Percentiles rank a stretch among this genome's conserved stretches.
These are phyloP conservation scores for Graphilbum ipis-grandicollis DNA, from an alignment of 2,329 filamentous ascomycete species.

Conservation along the genomic window DNA sequence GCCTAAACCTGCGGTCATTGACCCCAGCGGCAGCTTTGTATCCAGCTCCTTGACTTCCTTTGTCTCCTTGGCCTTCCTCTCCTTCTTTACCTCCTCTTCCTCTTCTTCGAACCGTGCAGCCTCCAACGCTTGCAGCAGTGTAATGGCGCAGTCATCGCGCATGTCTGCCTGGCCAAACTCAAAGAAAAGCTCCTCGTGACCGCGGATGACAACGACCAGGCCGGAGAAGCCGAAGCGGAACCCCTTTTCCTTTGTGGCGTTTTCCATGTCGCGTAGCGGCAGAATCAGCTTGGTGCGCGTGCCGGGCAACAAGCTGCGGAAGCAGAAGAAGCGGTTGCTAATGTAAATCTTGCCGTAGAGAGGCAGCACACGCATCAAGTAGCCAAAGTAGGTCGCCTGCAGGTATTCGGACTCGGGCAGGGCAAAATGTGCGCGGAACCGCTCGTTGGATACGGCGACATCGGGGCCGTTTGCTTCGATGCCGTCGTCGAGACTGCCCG, in stretches of 20 bases:
- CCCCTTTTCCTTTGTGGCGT: slow-evolving; percentile 84
- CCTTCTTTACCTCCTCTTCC: slow-evolving; percentile 52
- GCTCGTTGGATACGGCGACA: slow-evolving; percentile 39
- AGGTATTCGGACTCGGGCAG: slow-evolving; percentile 71
- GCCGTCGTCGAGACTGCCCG: too few relatives aligned
- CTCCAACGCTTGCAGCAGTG: slow-evolving; percentile 60
- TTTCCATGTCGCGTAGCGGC: slow-evolving; percentile 81
- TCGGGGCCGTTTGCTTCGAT: too few relatives aligned
- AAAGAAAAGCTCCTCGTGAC: slow-evolving; percentile 92
- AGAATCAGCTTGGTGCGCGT: slow-evolving; percentile 86
- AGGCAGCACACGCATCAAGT: slow-evolving; percentile 74
- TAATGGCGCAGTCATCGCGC: slow-evolving; percentile 79
- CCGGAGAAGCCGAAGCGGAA: slow-evolving; percentile 86
- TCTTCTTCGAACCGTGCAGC: slow-evolving; percentile 49
- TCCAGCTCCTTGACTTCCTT: too few relatives aligned
- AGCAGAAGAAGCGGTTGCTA: slow-evolving; percentile 75
- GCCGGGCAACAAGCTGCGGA: slow-evolving; percentile 75
- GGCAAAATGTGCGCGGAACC: slow-evolving; percentile 81
- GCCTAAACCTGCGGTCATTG: too few relatives aligned
- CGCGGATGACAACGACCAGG: slow-evolving; percentile 79
- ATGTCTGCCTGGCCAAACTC: slow-evolving; percentile 66
- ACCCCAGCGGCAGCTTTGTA: too few relatives aligned
- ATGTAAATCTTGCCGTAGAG: slow-evolving; percentile 96
- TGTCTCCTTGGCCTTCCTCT: too few relatives aligned
- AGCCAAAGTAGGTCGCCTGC: slow-evolving; percentile 81